These are phyloP conservation scores for Saitozyma podzolica DNA, from an alignment of 768 basidiomycete genomes.

Conservation along the genomic window DNA sequence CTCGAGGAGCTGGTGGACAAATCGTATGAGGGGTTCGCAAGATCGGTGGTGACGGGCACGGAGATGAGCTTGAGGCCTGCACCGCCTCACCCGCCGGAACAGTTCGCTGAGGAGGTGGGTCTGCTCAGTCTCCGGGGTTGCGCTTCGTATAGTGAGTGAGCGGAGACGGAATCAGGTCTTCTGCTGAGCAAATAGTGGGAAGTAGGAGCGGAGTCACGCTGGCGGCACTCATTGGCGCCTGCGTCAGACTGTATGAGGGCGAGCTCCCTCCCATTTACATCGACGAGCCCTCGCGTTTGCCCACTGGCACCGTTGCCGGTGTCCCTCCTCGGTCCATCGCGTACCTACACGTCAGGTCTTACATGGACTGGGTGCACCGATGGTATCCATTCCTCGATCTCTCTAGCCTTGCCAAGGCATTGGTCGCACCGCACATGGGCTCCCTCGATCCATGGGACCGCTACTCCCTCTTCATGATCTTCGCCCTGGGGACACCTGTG, in stretches of 20 bases:
- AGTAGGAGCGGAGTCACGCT: constrained; percentile 12
- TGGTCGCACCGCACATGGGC: not conserved
- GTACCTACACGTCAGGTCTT: not conserved
- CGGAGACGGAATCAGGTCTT: not conserved
- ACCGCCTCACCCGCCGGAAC: not conserved
- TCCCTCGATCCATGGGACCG: not conserved
- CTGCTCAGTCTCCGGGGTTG: constrained; percentile 4
- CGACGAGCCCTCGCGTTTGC: too few species aligned
- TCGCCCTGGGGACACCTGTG: not conserved
- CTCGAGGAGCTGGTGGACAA: constrained; percentile 6
- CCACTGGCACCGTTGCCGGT: not conserved
- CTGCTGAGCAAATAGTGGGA: constrained; percentile 8
- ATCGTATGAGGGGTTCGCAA: constrained; percentile 3
- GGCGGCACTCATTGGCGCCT: constrained; percentile 1
- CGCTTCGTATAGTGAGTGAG: constrained; percentile 12
- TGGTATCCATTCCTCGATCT: constrained; percentile 16
- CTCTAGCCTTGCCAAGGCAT: too few species aligned
- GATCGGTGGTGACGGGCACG: constrained; percentile 7
- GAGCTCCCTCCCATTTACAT: not conserved
- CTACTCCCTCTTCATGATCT: constrained; percentile 7
- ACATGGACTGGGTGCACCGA: constrained; percentile 4
- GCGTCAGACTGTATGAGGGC: constrained; percentile 1
- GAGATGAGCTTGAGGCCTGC: not conserved
- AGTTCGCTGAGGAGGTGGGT: constrained; percentile 8
- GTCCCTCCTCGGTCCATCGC: constrained; percentile 3